Evolutionary conservation across 2,329 filamentous ascomycete genomes (phyloP).

Genomic region (Penicillium sp.): DNA sequence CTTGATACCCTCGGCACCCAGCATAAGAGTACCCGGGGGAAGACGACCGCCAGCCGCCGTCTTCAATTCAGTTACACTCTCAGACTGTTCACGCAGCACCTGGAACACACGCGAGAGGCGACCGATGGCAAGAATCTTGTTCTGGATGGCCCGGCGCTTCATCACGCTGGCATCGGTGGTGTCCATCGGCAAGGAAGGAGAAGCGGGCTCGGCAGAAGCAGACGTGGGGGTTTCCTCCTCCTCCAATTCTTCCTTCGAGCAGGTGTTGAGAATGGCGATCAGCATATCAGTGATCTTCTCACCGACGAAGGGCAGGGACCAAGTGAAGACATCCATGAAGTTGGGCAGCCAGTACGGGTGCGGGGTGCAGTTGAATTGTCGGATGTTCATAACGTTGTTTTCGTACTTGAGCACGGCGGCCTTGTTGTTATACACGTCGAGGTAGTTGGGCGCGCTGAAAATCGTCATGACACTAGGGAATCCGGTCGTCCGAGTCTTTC

Average conservation of each 20-base stretch:
- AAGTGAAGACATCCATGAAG: conserved; percentile 99
- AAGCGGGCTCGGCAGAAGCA: conserved; percentile 65
- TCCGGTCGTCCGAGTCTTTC: conserved; percentile 94
- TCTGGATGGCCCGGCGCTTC: conserved; percentile 96
- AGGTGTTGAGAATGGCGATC: conserved; percentile 95
- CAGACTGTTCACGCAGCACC: conserved; percentile 92
- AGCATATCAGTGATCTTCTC: conserved; percentile 99
- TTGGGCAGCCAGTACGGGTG: conserved; percentile 99
- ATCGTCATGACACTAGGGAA: conserved; percentile 99
- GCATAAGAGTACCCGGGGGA: conserved; percentile 93
- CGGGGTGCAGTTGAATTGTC: conserved; percentile 98
- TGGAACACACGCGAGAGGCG: conserved; percentile 97
- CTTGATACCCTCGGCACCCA: conserved; percentile 97
- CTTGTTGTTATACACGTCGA: conserved; percentile 99
- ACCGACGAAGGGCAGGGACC: conserved; percentile 96
- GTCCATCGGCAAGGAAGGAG: conserved; percentile 68
- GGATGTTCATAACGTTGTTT: conserved; percentile 99
- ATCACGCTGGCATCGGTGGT: conserved; percentile 77
- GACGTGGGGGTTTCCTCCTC: conserved; percentile 78
- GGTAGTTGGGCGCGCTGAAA: conserved; percentile 97
- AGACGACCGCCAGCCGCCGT: conserved; percentile 88
- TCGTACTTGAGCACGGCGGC: conserved; percentile 98
- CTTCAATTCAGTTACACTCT: conserved; percentile 95
- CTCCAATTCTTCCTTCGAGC: conserved; percentile 96
- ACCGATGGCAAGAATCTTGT: conserved; percentile 98